Evolutionary conservation across 352 stramenopile species (phyloP), one percentile per base, ranked within the genome.

Genomic region (Pythium guiyangense): DNA sequence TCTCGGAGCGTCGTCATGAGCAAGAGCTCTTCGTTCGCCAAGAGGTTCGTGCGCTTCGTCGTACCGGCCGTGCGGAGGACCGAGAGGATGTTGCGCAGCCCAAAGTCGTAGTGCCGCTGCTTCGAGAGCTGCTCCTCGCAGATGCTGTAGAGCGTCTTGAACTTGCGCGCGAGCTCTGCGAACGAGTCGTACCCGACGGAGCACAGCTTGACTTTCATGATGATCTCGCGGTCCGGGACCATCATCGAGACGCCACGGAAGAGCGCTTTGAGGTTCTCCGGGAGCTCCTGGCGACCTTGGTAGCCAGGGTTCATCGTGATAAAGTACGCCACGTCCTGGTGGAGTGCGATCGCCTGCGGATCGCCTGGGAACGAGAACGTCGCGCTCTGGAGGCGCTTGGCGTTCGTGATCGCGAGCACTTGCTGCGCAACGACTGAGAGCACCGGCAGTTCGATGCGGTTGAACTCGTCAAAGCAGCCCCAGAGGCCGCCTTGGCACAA

Each of bases 171-270:
- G 3, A 98, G 79, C 40, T 98, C 87, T 35, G 96, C 91, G 71
- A 98, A 98, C 5, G 69, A 56, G 54, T 88, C 77, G 56, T 89
- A 92, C 49, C 95, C 95, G 4, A 98, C 94, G 6, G 91, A 94
- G 75, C 92, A 98, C 37, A 98, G 85, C 64, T 98, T 97, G 15
- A 90, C 79, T 56, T 88, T 88, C 63, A 90, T 98, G 60, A 98
- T 98, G 57, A 98, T 98, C 64, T 98, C 92, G 58, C 97, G 96
- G 68, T 98, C 93, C 4, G 95, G 94, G 14, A 96, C 88, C 95
- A 98, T 98, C 95, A 98, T 98, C 14, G 94, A 91, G 54, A 98
- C 93, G 12, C 91, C 90, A 37, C 94, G 80, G 69, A 98, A 98
- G 15, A 98, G 75, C 9, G 88, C 84, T 44, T 94, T 93, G 26